phyloP scores from a whole-genome alignment of 257 asterid species.

The Oldenlandia corymbosa region DNA sequence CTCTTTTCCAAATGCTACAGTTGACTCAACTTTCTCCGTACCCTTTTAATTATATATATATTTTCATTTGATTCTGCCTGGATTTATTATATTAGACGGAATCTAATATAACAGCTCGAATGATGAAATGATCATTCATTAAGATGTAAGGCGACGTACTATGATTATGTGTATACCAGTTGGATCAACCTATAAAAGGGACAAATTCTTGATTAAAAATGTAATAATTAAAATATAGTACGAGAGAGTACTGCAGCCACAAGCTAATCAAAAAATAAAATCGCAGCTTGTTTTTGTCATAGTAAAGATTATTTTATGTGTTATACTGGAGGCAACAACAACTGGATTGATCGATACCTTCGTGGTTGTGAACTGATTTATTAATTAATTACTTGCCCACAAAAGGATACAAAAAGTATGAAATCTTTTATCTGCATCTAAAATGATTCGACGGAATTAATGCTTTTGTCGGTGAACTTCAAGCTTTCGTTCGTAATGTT shows the following conservation, averaged over 20 bases:
- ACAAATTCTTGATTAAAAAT: too few relatives aligned
- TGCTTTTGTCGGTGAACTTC: not conserved
- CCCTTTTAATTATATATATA: not conserved
- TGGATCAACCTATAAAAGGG: slow-evolving; percentile 14
- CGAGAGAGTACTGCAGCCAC: too few relatives aligned
- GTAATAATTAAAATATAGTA: too few relatives aligned
- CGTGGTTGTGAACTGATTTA: not conserved
- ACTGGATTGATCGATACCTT: slow-evolving; percentile 2
- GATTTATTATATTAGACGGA: not conserved
- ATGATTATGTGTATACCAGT: slow-evolving; percentile 11
- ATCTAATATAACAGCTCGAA: too few relatives aligned
- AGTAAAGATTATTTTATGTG: not conserved
- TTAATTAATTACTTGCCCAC: not conserved
- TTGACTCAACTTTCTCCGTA: slow-evolving; percentile 12
- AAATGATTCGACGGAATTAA: not conserved
- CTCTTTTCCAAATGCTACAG: slow-evolving; percentile 4
- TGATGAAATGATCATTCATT: too few relatives aligned
- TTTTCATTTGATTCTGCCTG: slow-evolving; percentile 11
- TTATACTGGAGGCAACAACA: slow-evolving; percentile 7
- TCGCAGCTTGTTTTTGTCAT: not conserved
- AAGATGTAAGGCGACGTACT: slow-evolving; percentile 19
- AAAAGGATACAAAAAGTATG: slow-evolving; percentile 5
- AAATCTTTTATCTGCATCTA: not conserved
- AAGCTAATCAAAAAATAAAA: too few relatives aligned
- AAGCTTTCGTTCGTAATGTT: not conserved